Evolutionary conservation across 148 eudicot species (phyloP), one percentile per base, ranked within the genome.

Genomic region (Spergularia marina): DNA sequence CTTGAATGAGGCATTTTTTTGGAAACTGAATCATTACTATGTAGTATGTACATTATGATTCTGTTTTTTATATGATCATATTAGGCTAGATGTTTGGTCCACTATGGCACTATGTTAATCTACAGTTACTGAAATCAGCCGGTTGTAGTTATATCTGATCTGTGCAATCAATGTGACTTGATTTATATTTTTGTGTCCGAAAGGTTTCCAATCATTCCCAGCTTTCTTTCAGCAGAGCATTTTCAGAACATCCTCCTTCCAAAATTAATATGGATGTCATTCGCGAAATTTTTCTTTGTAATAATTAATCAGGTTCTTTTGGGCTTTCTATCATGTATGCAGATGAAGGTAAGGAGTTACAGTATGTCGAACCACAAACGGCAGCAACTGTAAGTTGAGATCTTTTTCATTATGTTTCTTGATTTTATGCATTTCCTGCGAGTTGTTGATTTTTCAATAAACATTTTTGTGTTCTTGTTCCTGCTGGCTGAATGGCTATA

Each of bases 311-410:
- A 10, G 17, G 59, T 41, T 76, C 12, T 23, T 47, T 12, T 67
- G 17, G 17, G 10, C 15, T 51, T 61, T 68, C 44, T 55, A 23
- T 53, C 36, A 52, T 78, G 55, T 81, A 51, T 77, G 30, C 89
- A 91, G 98, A 70, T 58, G 84, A 68, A 67, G 81, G 62, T 40
- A 73, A 55, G 56, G 88, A 84, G 79, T 30, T 68, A 39, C 70
- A 66, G 78, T 79, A 83, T 52, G 64, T 62, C 52, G 79, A 74
- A 75, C 84, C 77, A 53, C 87, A 75, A 78, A 74, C 74, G 20
- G 63, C 73, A 61, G 60, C 62, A 18, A 71, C 70, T 76, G 98
- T 92, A 87, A 85, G 93, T 75, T 21, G 10, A 36, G 7, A 21
- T 77, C 6, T 76, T 30, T 51, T 3, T 63, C 34, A 1, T 4